These are phyloP conservation scores for Nicotiana noctiflora DNA, from an alignment of 257 asterid genomes.

Conservation along the genomic window DNA sequence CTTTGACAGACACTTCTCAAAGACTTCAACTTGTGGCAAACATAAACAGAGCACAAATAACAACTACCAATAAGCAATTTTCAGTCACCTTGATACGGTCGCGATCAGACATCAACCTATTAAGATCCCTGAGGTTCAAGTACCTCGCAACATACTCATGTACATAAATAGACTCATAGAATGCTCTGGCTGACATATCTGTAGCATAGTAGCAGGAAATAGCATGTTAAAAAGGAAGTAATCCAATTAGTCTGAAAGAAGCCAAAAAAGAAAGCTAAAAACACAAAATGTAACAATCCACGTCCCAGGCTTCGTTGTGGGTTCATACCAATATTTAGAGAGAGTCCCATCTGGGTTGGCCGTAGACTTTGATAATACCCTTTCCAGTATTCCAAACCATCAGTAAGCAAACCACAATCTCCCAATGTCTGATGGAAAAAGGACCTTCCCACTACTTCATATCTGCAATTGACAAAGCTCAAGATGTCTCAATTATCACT, in stretches of 20 bases:
- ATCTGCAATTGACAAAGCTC: constrained; percentile 30
- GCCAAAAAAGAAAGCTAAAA: too few relatives aligned
- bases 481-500: neutral
- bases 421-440: constrained; percentile 44
- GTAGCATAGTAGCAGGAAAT: constrained; percentile 15
- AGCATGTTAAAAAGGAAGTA: neutral
- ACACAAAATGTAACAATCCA: neutral
- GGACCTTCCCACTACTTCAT: constrained; percentile 65
- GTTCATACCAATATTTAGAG: constrained; percentile 59
- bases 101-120: constrained; percentile 41
- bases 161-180: constrained; percentile 51
- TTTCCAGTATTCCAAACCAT: constrained; percentile 64
- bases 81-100: constrained; percentile 57
- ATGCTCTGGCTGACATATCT: constrained; percentile 80
- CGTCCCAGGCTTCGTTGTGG: neutral
- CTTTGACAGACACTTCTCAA: neutral
- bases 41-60: neutral
- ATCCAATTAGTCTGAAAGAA: neutral
- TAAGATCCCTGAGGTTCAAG: constrained; percentile 28
- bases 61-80: neutral
- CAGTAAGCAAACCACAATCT: constrained; percentile 32
- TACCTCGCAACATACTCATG: constrained; percentile 25
- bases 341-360: constrained; percentile 88
- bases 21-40: neutral
- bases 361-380: constrained; percentile 84